These are phyloP conservation scores for Manihot esculenta DNA, from an alignment of 441 rosid species.

Conservation along the genomic window DNA sequence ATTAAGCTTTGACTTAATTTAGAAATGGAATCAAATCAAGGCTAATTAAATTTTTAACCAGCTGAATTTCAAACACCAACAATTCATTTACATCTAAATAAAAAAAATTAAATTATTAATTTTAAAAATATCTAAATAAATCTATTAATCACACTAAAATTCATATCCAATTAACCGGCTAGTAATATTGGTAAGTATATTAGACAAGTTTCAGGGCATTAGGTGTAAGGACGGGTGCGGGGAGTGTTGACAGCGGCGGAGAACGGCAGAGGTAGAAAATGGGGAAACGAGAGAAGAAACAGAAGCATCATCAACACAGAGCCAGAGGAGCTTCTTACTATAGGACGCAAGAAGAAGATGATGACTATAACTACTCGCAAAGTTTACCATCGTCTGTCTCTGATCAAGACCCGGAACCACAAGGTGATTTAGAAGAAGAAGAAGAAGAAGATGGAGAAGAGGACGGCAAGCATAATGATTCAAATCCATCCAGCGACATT, in stretches of 20 bases:
- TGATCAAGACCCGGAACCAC: conserved; percentile 28
- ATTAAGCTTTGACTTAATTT: too few relatives aligned
- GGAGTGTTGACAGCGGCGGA: conserved; percentile 6
- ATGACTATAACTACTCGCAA: conserved; percentile 13
- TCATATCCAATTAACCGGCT: too few relatives aligned
- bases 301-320: conserved; percentile 45
- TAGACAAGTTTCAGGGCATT: too few relatives aligned
- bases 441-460: conserved; percentile 26
- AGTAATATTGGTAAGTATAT: too few relatives aligned
- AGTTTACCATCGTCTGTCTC: conserved; percentile 25
- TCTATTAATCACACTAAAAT: too few relatives aligned
- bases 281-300: conserved; percentile 77
- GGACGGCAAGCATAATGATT: conserved; percentile 29
- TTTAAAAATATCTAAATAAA: too few relatives aligned
- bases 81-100: too few relatives aligned
- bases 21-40: too few relatives aligned
- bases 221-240: too few relatives aligned
- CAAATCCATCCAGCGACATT: conserved; percentile 28
- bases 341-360: conserved; percentile 31
- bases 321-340: conserved; percentile 45
- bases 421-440: conserved; percentile 29
- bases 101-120: too few relatives aligned
- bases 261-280: conserved; percentile 20
- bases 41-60: too few relatives aligned
- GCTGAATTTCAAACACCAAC: too few relatives aligned